These are phyloP conservation scores for Pichia nanzhaoensis DNA, from an alignment of 805 yeast species.

Conservation along the genomic window DNA sequence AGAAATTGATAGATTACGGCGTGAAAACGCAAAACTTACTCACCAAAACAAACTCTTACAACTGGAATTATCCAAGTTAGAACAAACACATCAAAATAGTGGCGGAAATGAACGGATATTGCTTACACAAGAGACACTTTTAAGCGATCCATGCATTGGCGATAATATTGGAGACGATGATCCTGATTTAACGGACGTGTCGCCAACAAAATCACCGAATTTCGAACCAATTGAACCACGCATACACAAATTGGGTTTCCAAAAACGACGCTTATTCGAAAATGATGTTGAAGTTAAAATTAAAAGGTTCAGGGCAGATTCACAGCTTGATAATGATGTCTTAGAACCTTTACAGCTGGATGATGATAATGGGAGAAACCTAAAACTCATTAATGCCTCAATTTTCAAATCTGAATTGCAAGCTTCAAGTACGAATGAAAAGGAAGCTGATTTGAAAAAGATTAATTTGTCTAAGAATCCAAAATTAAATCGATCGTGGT, in stretches of 20 bases:
- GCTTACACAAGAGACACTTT: conserved; percentile 7
- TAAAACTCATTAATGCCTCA: neutral
- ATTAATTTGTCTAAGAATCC: conserved; percentile 26
- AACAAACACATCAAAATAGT: neutral
- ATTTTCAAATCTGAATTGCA: neutral
- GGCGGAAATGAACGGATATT: neutral
- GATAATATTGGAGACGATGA: neutral
- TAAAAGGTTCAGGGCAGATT: neutral
- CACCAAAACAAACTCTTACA: neutral
- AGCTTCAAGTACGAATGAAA: neutral
- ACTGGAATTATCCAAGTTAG: neutral
- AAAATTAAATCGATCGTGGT: conserved; percentile 25
- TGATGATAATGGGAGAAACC: conserved; percentile 5
- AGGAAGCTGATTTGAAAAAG: neutral
- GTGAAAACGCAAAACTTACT: conserved; percentile 5
- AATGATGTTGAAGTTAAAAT: neutral
- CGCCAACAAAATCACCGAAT: conserved; percentile 6
- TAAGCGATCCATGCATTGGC: neutral
- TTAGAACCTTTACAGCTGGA: conserved; percentile 4
- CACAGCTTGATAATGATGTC: neutral
- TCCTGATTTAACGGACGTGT: conserved; percentile 6
- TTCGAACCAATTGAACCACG: neutral
- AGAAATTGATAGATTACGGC: conserved; percentile 1
- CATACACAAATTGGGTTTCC: neutral
- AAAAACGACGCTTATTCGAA: conserved; percentile 1